phyloP scores from a whole-genome alignment of 345 rosid genomes.

The Citropsis articulata region DNA sequence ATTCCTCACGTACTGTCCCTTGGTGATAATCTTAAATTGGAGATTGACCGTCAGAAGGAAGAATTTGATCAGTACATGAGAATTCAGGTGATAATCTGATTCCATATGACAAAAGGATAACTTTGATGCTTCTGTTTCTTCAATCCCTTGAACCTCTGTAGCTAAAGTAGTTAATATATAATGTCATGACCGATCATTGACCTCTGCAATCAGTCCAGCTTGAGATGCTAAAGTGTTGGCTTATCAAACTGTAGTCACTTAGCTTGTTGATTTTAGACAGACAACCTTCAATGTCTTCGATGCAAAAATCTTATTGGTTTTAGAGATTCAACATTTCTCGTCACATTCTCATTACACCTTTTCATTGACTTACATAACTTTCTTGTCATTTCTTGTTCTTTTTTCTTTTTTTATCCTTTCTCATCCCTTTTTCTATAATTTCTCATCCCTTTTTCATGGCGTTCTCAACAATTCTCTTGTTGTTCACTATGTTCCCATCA shows the following conservation, averaged over 20 bases:
- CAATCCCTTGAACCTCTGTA: neutral
- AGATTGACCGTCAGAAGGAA: slow-evolving; percentile 56
- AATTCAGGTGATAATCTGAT: slow-evolving; percentile 46
- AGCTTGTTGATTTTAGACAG: neutral
- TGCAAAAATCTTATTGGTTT: neutral
- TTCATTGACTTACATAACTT: neutral
- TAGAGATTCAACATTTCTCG: neutral
- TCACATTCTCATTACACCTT: neutral
- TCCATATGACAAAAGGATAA: neutral
- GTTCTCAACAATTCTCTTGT: neutral
- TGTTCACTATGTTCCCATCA: too few relatives aligned
- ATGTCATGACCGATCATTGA: neutral
- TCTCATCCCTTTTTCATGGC: neutral
- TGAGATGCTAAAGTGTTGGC: neutral
- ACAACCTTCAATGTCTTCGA: neutral
- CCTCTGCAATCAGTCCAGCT: neutral
- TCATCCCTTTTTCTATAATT: neutral
- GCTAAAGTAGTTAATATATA: neutral
- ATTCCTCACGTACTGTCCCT: slow-evolving; percentile 47
- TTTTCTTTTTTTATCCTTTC: neutral
- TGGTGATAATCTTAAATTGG: slow-evolving; percentile 40
- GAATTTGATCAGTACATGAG: slow-evolving; percentile 55
- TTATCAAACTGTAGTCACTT: neutral
- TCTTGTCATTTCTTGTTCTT: neutral
- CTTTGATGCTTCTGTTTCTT: neutral